Evolutionary conservation across 768 basidiomycete species (phyloP).

Genomic region (Collybia sp.): DNA sequence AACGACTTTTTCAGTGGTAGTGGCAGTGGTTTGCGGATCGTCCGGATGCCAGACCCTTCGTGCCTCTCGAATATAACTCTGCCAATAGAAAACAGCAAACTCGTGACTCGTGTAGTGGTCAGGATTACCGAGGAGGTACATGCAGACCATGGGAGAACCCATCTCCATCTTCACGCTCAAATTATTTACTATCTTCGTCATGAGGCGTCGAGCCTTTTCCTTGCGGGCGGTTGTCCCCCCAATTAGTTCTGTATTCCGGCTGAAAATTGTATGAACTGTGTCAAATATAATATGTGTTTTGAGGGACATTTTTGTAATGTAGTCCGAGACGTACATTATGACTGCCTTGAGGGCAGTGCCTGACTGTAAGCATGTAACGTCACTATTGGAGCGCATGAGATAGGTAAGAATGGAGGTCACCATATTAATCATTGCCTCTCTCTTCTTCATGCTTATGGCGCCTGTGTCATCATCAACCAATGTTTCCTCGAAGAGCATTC

Average conservation of each 20-base stretch:
- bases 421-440: constrained; percentile 27
- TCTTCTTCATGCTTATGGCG: constrained; percentile 21
- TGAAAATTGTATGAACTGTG: constrained; percentile 15
- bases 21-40: neutral
- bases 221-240: neutral
- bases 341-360: constrained; percentile 30
- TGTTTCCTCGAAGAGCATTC: constrained; percentile 2
- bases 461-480: constrained; percentile 21
- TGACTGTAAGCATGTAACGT: constrained; percentile 25
- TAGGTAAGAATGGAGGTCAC: constrained; percentile 20
- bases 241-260: constrained; percentile 15
- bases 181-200: constrained; percentile 22
- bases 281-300: constrained; percentile 30
- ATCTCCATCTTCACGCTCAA: constrained; percentile 24
- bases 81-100: constrained; percentile 25
- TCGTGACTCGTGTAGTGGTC: constrained; percentile 26
- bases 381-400: constrained; percentile 28
- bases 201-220: constrained; percentile 12
- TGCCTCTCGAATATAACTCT: constrained; percentile 4
- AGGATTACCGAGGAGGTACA: constrained; percentile 25
- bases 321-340: constrained; percentile 29
- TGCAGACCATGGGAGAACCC: constrained; percentile 24
- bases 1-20: constrained; percentile 10
- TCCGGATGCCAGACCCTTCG: constrained; percentile 1
- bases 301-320: constrained; percentile 26